Conservation (phyloP, 2,329 filamentous ascomycete species). For the Fusarium proliferatum region DNA sequence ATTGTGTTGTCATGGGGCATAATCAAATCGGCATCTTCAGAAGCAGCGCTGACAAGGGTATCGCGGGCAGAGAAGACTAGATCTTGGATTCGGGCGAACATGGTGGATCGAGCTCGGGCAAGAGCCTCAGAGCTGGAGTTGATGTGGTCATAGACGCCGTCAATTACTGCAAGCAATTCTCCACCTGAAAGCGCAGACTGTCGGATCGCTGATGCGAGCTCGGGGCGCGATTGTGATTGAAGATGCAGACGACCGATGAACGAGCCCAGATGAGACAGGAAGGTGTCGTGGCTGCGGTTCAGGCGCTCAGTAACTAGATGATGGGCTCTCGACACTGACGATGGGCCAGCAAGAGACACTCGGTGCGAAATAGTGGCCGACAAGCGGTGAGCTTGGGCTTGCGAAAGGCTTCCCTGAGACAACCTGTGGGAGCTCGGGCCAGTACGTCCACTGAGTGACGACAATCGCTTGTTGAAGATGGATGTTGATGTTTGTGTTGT, state of each 20-base stretch:
- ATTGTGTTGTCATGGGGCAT: conserved; percentile 82
- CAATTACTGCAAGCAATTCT: conserved; percentile 81
- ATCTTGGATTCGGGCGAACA: conserved; percentile 84
- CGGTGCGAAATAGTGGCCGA: conserved; percentile 75
- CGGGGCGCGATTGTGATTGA: conserved; percentile 89
- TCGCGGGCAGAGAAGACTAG: conserved; percentile 85
- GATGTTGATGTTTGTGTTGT: conserved; percentile 50
- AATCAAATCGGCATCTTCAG: conserved; percentile 80
- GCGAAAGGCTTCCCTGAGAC: conserved; percentile 52
- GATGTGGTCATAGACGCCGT: conserved; percentile 84
- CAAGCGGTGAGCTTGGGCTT: conserved; percentile 57
- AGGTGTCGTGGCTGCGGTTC: conserved; percentile 83
- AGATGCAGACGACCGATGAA: conserved; percentile 92
- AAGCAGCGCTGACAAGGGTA: conserved; percentile 75
- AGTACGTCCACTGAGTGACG: conserved; percentile 54
- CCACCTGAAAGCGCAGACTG: conserved; percentile 86
- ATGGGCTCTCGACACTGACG: conserved; percentile 70
- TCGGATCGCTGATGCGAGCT: conserved; percentile 83
- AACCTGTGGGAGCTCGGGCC: conserved; percentile 48
- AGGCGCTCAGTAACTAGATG: conserved; percentile 87
- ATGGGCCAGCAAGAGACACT: conserved; percentile 78
- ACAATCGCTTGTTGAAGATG: conserved; percentile 59
- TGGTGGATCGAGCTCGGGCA: conserved; percentile 74
- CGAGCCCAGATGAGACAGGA: conserved; percentile 89
- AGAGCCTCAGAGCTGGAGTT: conserved; percentile 73